Evolutionary conservation across 1,139 yeast genomes (phyloP).

Genomic region (Pichia kudriavzevii): DNA sequence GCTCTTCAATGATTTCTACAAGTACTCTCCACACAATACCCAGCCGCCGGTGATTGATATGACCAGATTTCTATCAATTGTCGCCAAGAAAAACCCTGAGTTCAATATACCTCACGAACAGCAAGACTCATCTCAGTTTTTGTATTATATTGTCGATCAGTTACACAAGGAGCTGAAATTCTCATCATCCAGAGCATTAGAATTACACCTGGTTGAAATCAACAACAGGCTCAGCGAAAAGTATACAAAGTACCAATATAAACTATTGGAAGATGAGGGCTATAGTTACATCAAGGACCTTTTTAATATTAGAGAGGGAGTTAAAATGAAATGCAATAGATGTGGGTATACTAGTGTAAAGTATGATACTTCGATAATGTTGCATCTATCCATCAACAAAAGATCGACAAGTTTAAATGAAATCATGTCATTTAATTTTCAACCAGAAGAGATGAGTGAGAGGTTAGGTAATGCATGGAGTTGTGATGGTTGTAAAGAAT

Average conservation of each 20-base stretch:
- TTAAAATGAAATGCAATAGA: constrained; percentile 51
- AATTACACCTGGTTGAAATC: background rate
- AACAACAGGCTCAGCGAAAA: constrained; percentile 28
- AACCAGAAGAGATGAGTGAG: constrained; percentile 46
- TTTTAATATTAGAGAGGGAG: constrained; percentile 81
- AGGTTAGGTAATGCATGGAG: constrained; percentile 70
- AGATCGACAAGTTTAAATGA: constrained; percentile 19
- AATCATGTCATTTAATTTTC: constrained; percentile 19
- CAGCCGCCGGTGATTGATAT: constrained; percentile 55
- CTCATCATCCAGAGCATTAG: constrained; percentile 13
- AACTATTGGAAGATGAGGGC: constrained; percentile 47
- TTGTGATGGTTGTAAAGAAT: constrained; percentile 70
- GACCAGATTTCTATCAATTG: constrained; percentile 48
- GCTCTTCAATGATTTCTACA: constrained; percentile 24
- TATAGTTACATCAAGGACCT: constrained; percentile 57
- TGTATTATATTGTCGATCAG: constrained; percentile 76
- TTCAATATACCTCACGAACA: constrained; percentile 68
- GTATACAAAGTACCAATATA: constrained; percentile 54
- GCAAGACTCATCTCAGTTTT: constrained; percentile 90
- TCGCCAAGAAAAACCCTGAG: constrained; percentile 53
- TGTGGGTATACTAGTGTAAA: constrained; percentile 51
- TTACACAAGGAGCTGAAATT: constrained; percentile 75
- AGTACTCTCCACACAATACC: constrained; percentile 34
- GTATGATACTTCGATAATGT: constrained; percentile 26
- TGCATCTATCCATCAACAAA: constrained; percentile 23